Evolutionary conservation across 202 grass and related monocot species (phyloP), one percentile per base, ranked within the genome.

Genomic region (Schoenoplectus tabernaemontani): DNA sequence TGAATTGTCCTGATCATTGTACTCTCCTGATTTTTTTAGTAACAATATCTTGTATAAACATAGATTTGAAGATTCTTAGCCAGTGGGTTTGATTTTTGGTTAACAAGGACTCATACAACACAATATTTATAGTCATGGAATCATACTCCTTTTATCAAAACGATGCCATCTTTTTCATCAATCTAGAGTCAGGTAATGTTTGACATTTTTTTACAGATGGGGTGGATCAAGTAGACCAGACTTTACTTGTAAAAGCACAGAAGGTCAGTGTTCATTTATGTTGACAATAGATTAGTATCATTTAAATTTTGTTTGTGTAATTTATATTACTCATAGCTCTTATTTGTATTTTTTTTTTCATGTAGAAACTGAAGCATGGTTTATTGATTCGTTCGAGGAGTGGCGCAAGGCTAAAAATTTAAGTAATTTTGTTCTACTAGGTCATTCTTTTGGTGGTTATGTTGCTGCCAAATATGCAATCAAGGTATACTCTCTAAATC

Each of bases 391-490:
- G 80, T 94, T 98, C 3, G 95, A 98, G 78, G 95, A 94, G 83
- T 98, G 95, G 95, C 95, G 95, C 57, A 98, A 94, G 84, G 89
- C 95, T 54, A 98, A 94, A 79, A 92, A 92, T 73, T 87, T 98
- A 20, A 89, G 78, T 78, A 92, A 98, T 81, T 98, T 98, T 89
- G 82, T 98, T 86, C 90, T 98, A 78, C 89, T 94, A 38, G 95
- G 95, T 54, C 95, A 98, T 87, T 98, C 95, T 64, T 98, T 98
- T 78, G 95, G 95, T 84, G 95, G 95, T 78, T 98, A 98, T 73
- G 88, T 98, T 67, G 91, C 91, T 1, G 89, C 95, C 81, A 98
- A 98, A 80, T 98, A 98, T 87, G 95, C 95, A 17, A 51, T 98
- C n/a, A 73, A 98, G 89, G 95, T 98, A 89, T 68, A 26, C 65